Evolutionary conservation across 768 basidiomycete species (phyloP).

Genomic region (Ramaria rubella): DNA sequence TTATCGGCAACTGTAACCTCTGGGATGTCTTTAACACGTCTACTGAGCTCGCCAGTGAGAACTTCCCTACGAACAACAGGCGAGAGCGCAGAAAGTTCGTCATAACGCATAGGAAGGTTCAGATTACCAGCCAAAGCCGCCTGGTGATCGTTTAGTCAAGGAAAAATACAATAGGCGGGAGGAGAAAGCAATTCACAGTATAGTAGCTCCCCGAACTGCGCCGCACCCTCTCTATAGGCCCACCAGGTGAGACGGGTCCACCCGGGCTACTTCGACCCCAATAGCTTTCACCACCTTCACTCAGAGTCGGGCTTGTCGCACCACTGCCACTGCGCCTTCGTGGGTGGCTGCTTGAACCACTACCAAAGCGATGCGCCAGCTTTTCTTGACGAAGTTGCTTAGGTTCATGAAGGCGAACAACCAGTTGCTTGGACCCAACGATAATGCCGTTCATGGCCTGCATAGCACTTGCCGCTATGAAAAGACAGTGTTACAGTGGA

Average conservation of each 20-base stretch:
- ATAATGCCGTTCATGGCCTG: slow-evolving; percentile 72
- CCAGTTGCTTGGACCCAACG: slow-evolving; percentile 69
- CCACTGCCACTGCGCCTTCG: slow-evolving; percentile 66
- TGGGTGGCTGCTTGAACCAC: slow-evolving; percentile 68
- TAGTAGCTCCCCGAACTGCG: slow-evolving; percentile 85
- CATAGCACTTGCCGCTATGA: slow-evolving; percentile 63
- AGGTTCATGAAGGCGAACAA: slow-evolving; percentile 85
- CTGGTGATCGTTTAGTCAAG: slow-evolving; percentile 32
- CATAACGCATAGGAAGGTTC: slow-evolving; percentile 81
- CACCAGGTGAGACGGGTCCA: slow-evolving; percentile 28
- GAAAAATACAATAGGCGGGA: not conserved
- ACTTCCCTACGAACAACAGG: slow-evolving; percentile 86
- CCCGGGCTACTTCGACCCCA: slow-evolving; percentile 72
- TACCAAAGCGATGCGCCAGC: slow-evolving; percentile 67
- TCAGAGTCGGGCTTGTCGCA: slow-evolving; percentile 77
- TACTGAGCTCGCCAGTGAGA: slow-evolving; percentile 72
- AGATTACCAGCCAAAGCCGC: slow-evolving; percentile 76
- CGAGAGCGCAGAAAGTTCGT: slow-evolving; percentile 73
- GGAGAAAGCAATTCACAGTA: slow-evolving; percentile 42
- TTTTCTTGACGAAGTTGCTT: slow-evolving; percentile 90
- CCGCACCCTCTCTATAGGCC: slow-evolving; percentile 51
- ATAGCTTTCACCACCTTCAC: slow-evolving; percentile 74
- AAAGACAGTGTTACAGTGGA: slow-evolving; percentile 4
- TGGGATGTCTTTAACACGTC: slow-evolving; percentile 58
- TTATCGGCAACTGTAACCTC: slow-evolving; percentile 36